Evolutionary conservation across 495 filamentous ascomycete genomes (phyloP).

Genomic region (Pseudotulostoma volvatum): DNA sequence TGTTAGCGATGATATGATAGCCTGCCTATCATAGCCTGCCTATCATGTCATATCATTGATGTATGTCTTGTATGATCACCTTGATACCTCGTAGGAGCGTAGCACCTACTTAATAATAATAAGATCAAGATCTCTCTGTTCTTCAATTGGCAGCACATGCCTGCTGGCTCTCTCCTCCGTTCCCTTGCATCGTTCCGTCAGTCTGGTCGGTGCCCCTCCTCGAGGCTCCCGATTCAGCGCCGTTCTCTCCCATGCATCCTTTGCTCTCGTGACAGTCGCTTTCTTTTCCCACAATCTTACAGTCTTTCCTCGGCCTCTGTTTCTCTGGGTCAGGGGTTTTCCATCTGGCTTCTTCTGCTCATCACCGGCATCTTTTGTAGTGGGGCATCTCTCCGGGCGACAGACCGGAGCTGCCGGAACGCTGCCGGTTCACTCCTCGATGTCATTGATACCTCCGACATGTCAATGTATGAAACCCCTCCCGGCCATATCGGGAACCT

Average conservation of each 20-base stretch:
- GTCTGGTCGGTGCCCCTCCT: too few relatives aligned
- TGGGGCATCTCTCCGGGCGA: constrained; percentile 1
- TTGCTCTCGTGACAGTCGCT: too few relatives aligned
- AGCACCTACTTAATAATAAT: too few relatives aligned
- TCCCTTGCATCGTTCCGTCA: neutral
- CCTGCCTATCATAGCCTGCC: too few relatives aligned
- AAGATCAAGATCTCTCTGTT: too few relatives aligned
- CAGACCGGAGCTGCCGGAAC: constrained; percentile 6
- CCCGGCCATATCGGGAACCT: constrained; percentile 77
- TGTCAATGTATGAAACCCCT: constrained; percentile 28
- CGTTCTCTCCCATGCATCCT: too few relatives aligned
- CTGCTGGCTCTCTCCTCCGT: constrained; percentile 2
- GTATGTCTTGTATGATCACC: too few relatives aligned
- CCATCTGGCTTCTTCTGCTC: constrained; percentile 17
- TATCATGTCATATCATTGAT: too few relatives aligned
- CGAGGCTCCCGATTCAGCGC: too few relatives aligned
- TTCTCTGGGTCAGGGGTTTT: constrained; percentile 18
- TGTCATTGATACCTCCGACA: constrained; percentile 26
- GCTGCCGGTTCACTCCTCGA: constrained; percentile 13
- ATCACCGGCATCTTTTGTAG: constrained; percentile 1
- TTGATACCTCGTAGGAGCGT: too few relatives aligned
- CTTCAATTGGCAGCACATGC: constrained; percentile 5
- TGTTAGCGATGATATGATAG: too few relatives aligned
- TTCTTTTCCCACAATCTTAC: constrained; percentile 3
- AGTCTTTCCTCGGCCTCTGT: neutral